Evolutionary conservation across 805 yeast genomes (phyloP).

Genomic region (Yarrowia bubula): DNA sequence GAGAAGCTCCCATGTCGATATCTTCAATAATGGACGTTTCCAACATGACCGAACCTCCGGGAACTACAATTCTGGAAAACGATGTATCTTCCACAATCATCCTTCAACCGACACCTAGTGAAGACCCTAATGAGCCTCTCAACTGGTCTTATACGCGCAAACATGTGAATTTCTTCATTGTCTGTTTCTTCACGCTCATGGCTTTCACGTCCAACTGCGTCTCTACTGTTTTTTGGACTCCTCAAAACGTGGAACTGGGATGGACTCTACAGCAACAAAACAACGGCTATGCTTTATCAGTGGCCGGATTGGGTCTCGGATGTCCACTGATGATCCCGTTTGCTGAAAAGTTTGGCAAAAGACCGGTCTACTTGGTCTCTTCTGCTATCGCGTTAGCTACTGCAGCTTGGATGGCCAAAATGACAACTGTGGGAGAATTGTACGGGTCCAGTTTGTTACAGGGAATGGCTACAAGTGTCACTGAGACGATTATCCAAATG

Average conservation of each 20-base stretch:
- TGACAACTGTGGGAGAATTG: conserved; percentile 25
- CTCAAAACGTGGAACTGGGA: conserved; percentile 25
- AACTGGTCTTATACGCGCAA: conserved; percentile 27
- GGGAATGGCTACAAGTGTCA: conserved; percentile 18
- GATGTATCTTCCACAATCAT: not conserved
- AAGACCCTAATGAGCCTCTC: conserved; percentile 28
- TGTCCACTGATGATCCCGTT: conserved; percentile 29
- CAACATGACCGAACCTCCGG: not conserved
- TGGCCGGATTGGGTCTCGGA: conserved; percentile 28
- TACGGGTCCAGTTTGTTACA: conserved; percentile 12
- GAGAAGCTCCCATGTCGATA: no score
- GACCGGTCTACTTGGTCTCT: conserved; percentile 28
- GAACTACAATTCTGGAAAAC: not conserved
- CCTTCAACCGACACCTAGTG: not conserved
- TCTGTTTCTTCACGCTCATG: conserved; percentile 26
- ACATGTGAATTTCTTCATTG: conserved; percentile 13
- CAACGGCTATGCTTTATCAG: conserved; percentile 27
- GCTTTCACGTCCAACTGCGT: conserved; percentile 19
- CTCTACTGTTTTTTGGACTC: conserved; percentile 27
- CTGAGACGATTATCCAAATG: conserved; percentile 32
- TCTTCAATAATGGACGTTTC: no score
- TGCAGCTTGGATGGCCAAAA: conserved; percentile 27
- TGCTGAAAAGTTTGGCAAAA: conserved; percentile 27
- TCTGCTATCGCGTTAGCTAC: not conserved
- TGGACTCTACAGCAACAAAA: conserved; percentile 22